Conservation (phyloP, 192 early-diverging fungal genomes). For the Umbelopsis vinacea region DNA sequence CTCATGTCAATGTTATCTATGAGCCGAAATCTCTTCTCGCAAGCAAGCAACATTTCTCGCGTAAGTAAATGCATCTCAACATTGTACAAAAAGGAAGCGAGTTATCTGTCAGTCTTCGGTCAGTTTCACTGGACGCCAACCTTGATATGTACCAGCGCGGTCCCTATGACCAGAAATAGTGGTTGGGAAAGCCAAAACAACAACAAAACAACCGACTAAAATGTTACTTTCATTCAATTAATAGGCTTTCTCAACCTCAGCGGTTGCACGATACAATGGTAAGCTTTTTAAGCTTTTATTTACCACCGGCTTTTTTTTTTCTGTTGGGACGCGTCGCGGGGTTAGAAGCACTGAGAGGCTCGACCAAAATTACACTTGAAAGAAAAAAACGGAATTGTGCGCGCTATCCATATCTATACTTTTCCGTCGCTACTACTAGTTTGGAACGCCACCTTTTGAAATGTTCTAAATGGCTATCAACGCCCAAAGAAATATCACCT, state of each 20-base stretch:
- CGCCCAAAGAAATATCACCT: background rate
- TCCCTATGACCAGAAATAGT: background rate
- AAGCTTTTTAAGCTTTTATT: background rate
- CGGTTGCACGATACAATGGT: slow-evolving; percentile 15
- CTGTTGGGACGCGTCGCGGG: background rate
- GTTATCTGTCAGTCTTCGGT: too few species aligned
- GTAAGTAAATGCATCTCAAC: background rate
- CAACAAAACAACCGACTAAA: background rate
- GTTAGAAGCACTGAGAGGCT: background rate
- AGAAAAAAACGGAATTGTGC: too few species aligned
- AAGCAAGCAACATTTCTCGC: background rate
- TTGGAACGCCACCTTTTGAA: too few species aligned
- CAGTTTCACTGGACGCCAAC: too few species aligned
- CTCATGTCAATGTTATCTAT: slow-evolving; percentile 1
- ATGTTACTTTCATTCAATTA: background rate
- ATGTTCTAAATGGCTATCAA: too few species aligned
- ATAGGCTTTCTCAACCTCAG: slow-evolving; percentile 8
- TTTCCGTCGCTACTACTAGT: too few species aligned
- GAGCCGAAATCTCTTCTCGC: background rate
- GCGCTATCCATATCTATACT: too few species aligned
- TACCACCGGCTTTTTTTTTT: background rate
- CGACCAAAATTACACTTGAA: too few species aligned
- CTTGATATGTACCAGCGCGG: background rate
- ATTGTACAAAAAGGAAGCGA: background rate
- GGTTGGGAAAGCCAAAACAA: background rate